A percentile compares a stretch with the other conserved stretches of the same genome.
Conservation (phyloP, 768 basidiomycete genomes). For the Trametes cinnabarina region DNA sequence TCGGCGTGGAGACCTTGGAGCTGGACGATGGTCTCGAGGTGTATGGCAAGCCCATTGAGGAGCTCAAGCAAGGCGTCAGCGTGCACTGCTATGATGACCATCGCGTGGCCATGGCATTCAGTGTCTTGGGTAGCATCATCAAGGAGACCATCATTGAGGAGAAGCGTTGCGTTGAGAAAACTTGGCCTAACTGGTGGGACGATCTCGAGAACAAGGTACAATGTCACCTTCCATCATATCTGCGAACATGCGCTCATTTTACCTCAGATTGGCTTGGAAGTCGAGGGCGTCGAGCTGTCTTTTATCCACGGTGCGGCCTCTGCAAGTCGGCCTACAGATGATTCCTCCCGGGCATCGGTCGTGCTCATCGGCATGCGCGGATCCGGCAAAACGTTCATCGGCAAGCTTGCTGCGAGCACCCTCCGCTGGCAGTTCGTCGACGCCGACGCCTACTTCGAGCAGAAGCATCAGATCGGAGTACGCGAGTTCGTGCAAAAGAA, state of each 20-base stretch:
- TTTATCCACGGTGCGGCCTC: constrained; percentile 41
- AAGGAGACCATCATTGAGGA: constrained; percentile 84
- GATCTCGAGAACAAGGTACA: constrained; percentile 90
- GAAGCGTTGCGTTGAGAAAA: constrained; percentile 98
- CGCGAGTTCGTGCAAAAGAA: constrained; percentile 75
- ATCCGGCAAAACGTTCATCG: constrained; percentile 90
- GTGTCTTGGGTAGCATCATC: constrained; percentile 76
- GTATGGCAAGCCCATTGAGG: constrained; percentile 66
- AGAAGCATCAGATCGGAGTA: constrained; percentile 57
- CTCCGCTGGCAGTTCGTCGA: constrained; percentile 79
- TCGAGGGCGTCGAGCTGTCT: constrained; percentile 80
- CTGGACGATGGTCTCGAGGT: constrained; percentile 91
- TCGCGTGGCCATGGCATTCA: constrained; percentile 98
- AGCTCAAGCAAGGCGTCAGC: constrained; percentile 67
- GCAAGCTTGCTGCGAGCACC: constrained; percentile 68
- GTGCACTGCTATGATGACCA: constrained; percentile 98
- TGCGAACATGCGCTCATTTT: too few relatives aligned
- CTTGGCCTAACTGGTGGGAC: constrained; percentile 99
- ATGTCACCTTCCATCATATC: too few relatives aligned
- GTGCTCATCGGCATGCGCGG: constrained; percentile 95
- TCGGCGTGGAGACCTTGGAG: constrained; percentile 90
- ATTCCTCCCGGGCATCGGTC: constrained; percentile 52
- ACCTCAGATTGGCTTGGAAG: constrained; percentile 78
- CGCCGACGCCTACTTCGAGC: constrained; percentile 77
- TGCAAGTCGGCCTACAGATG: constrained; percentile 35